Evolutionary conservation across 768 basidiomycete genomes (phyloP), one percentile per base, ranked within the genome.

Genomic region (Leucocoprinus leucothites): DNA sequence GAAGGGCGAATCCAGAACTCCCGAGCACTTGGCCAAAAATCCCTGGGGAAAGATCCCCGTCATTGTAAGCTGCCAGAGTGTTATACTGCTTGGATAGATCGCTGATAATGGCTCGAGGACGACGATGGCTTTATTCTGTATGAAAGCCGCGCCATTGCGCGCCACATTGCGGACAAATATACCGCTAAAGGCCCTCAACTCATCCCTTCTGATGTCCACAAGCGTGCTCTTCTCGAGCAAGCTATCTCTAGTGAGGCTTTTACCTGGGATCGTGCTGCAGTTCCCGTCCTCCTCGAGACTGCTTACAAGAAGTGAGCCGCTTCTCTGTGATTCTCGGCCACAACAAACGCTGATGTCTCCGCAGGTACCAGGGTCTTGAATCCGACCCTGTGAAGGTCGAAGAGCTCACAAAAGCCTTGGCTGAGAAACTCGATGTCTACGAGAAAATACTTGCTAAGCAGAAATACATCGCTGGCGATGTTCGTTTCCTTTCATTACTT

Each of bases 111-210:
- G 45, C 3, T 46, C n/a, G 3, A 46, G 77, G 73, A 83, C 48
- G 85, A 87, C 22, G 84, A 83, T 38, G 86, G 84, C 2, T 81
- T 87, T 64, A 68, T 78, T 53, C 61, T 90, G n/a, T 87, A 78
- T 68, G 85, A 86, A 62, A 78, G 76, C 38, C 81, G 84, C 26
- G 84, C 84, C 0, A 86, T 88, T 49, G 63, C 64, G 7, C 79
- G 82, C 16, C 89, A 87, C 65, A 64, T 87, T 58, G 78, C 74
- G 28, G 67, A 66, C 55, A 87, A 86, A 63, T 81, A 85, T 58
- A 65, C 75, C 0, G 44, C 68, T 44, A 76, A 82, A 60, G 84
- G 83, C 40, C 72, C 77, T 2, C 53, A 64, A 4, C 72, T 87
- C 40, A 68, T 85, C 40, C 86, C 87, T 3, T 62, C 63, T 3